A percentile compares a stretch with the other conserved stretches of the same genome.
These are phyloP conservation scores for Solanum chiquidenum DNA, from an alignment of 257 asterid species.

Conservation along the genomic window DNA sequence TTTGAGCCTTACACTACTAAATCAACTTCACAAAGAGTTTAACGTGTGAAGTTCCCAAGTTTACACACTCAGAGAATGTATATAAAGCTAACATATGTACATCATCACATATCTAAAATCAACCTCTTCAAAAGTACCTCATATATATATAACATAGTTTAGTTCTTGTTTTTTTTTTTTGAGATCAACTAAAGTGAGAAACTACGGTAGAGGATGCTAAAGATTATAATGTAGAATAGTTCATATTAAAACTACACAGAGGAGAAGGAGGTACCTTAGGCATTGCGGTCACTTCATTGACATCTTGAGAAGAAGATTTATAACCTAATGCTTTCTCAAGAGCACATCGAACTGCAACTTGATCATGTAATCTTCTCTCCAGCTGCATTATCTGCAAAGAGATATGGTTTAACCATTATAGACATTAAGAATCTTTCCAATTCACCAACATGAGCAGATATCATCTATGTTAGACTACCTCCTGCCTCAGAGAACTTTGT, in stretches of 20 bases:
- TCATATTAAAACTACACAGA: background rate
- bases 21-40: background rate
- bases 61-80: background rate
- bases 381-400: conserved; percentile 58
- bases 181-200: background rate
- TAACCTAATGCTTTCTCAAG: conserved; percentile 88
- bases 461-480: conserved; percentile 33
- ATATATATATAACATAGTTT: background rate
- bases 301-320: conserved; percentile 31
- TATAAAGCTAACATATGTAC: background rate
- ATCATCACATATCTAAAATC: background rate
- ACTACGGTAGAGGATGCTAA: background rate
- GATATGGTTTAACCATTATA: background rate
- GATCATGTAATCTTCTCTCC: conserved; percentile 71
- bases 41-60: background rate
- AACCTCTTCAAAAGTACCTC: background rate
- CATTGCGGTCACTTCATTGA: conserved; percentile 32
- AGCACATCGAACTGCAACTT: conserved; percentile 73
- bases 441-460: background rate
- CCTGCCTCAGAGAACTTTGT: conserved; percentile 67
- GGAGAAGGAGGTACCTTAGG: conserved; percentile 47
- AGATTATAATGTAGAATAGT: background rate
- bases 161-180: background rate
- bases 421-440: background rate
- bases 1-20: background rate